Conservation (phyloP, 2,329 filamentous ascomycete genomes). For the Ceratocystis harringtonii region DNA sequence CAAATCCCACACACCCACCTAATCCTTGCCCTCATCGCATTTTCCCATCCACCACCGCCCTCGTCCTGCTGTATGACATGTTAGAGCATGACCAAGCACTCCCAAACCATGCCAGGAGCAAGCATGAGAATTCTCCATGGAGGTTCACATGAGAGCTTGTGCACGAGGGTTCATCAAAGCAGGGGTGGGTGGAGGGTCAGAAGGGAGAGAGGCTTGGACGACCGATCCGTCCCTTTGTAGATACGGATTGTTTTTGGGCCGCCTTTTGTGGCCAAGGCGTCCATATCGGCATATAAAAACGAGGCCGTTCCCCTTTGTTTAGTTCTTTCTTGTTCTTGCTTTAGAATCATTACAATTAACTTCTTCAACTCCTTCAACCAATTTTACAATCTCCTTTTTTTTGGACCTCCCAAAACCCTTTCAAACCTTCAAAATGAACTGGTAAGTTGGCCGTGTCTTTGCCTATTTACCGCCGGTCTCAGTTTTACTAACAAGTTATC, state of each 20-base stretch:
- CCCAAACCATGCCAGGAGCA: not conserved
- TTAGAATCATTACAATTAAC: not conserved
- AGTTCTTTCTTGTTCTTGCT: not conserved
- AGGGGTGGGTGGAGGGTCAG: not conserved
- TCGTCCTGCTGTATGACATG: not conserved
- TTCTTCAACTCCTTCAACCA: not conserved
- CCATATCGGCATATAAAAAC: conserved; percentile 5
- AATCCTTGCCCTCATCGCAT: too few relatives aligned
- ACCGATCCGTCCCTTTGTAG: not conserved
- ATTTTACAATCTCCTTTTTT: not conserved
- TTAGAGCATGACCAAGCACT: not conserved
- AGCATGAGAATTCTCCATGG: not conserved
- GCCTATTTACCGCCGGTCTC: not conserved
- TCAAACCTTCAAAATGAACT: conserved; percentile 16
- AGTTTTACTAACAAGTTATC: not conserved
- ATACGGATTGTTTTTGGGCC: not conserved
- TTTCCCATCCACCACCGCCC: not conserved
- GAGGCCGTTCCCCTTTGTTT: not conserved
- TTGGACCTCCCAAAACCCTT: not conserved
- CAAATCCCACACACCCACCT: not conserved
- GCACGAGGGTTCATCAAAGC: not conserved
- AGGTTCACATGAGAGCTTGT: not conserved
- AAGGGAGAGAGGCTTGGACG: not conserved
- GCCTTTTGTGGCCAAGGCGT: not conserved
- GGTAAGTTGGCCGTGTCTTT: conserved; percentile 8